phyloP scores from a whole-genome alignment of 2,329 filamentous ascomycete genomes.

The Camillea tinctor region DNA sequence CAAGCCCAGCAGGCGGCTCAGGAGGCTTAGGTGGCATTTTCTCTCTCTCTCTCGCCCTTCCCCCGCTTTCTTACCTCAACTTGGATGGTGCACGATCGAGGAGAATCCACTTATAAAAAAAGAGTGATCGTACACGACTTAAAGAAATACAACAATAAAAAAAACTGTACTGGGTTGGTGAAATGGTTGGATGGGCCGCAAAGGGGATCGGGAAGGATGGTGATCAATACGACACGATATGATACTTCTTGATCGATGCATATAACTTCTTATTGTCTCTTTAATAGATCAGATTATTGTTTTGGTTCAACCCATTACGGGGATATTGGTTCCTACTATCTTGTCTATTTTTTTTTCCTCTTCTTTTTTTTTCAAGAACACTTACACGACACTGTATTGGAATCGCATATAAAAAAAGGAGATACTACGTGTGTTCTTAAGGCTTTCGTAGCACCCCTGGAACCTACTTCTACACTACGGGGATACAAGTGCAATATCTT shows the following conservation, averaged over 20 bases:
- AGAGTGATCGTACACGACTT: not conserved
- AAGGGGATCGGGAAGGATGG: not conserved
- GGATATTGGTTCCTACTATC: not conserved
- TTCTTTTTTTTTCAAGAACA: no score
- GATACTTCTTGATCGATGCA: not conserved
- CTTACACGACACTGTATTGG: not conserved
- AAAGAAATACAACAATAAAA: no score
- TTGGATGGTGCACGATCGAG: not conserved
- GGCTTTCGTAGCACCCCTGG: not conserved
- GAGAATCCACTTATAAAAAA: not conserved
- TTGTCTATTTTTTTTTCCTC: not conserved
- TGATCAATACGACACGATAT: not conserved
- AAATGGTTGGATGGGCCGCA: not conserved
- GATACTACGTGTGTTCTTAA: not conserved
- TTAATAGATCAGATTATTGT: not conserved
- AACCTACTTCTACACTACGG: not conserved
- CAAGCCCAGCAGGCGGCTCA: slow-evolving; percentile 51
- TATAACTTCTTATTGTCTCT: not conserved
- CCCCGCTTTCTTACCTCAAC: not conserved
- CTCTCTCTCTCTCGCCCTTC: not conserved
- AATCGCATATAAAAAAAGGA: not conserved
- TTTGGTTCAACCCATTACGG: not conserved
- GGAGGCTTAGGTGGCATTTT: slow-evolving; percentile 22
- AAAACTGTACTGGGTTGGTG: not conserved
- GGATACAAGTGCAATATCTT: no score